Conservation (phyloP, 805 yeast genomes). For the Suhomyces sp. region DNA sequence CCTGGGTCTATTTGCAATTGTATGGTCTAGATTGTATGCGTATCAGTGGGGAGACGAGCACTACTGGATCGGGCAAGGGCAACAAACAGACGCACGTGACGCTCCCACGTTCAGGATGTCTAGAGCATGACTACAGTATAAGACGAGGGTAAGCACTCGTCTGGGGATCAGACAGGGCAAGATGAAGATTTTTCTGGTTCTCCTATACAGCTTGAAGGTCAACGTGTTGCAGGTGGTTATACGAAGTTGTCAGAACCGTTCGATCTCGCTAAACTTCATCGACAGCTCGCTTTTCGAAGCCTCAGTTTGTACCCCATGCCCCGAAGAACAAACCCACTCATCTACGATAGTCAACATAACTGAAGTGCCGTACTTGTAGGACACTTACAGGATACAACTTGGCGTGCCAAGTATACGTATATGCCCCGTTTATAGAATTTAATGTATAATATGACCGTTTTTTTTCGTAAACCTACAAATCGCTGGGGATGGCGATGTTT, state of each 20-base stretch:
- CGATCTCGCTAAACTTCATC: slow-evolving; percentile 29
- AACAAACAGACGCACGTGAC: background rate
- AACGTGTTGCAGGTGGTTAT: slow-evolving; percentile 37
- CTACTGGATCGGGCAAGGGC: background rate
- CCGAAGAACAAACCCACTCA: slow-evolving; percentile 23
- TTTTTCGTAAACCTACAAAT: background rate
- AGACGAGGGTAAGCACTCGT: background rate
- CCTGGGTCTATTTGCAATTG: too few relatives aligned
- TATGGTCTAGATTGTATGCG: background rate
- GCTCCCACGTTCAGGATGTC: background rate
- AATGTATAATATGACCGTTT: background rate
- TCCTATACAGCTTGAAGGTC: slow-evolving; percentile 35
- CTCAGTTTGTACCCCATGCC: slow-evolving; percentile 22
- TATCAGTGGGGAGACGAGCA: background rate
- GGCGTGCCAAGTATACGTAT: background rate
- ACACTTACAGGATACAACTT: slow-evolving; percentile 1
- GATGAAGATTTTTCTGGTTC: slow-evolving; percentile 34
- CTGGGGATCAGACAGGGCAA: background rate
- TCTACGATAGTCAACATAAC: slow-evolving; percentile 27
- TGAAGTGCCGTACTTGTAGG: slow-evolving; percentile 24
- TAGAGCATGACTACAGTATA: background rate
- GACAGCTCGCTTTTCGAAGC: slow-evolving; percentile 33
- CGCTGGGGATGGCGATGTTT: background rate
- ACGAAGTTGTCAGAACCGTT: slow-evolving; percentile 29
- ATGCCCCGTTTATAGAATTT: background rate